These are phyloP conservation scores for Komagataella pseudopastoris DNA, from an alignment of 805 yeast species.

Conservation along the genomic window DNA sequence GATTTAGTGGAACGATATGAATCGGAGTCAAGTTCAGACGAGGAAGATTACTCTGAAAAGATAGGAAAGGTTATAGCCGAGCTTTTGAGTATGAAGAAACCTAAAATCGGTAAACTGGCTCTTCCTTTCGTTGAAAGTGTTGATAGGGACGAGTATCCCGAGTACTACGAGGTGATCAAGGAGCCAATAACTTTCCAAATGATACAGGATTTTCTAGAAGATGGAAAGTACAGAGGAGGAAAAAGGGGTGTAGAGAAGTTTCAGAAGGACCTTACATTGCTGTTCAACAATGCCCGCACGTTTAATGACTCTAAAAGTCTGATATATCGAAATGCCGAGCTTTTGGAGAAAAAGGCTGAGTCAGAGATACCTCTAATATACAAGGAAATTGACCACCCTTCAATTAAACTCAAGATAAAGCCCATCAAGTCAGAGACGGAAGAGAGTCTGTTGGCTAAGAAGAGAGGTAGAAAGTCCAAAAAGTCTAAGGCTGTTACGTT, in stretches of 20 bases:
- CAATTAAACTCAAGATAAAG: slow-evolving; percentile 3
- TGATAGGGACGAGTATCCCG: slow-evolving; percentile 59
- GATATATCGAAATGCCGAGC: slow-evolving; percentile 58
- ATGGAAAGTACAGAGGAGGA: slow-evolving; percentile 33
- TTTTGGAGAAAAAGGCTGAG: slow-evolving; percentile 30
- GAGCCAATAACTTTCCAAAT: slow-evolving; percentile 62
- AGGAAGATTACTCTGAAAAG: slow-evolving; percentile 1
- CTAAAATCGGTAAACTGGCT: slow-evolving; percentile 38
- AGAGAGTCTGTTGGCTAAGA: slow-evolving; percentile 1
- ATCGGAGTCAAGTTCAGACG: slow-evolving; percentile 7
- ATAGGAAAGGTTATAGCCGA: slow-evolving; percentile 19
- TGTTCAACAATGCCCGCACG: slow-evolving; percentile 67
- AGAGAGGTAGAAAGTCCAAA: slow-evolving; percentile 4
- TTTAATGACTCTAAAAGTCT: slow-evolving; percentile 67
- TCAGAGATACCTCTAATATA: slow-evolving; percentile 3
- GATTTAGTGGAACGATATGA: slow-evolving; percentile 28
- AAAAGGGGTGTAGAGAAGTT: slow-evolving; percentile 43
- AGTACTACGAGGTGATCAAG: slow-evolving; percentile 60
- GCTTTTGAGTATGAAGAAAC: slow-evolving; percentile 16
- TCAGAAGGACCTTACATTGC: slow-evolving; percentile 39
- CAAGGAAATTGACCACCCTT: not conserved
- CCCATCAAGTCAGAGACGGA: slow-evolving; percentile 2
- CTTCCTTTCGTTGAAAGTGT: slow-evolving; percentile 71
- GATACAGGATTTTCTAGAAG: slow-evolving; percentile 37
- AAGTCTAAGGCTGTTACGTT: not conserved